phyloP scores from a whole-genome alignment of 1,139 yeast species.

The Candida mesenterica region DNA sequence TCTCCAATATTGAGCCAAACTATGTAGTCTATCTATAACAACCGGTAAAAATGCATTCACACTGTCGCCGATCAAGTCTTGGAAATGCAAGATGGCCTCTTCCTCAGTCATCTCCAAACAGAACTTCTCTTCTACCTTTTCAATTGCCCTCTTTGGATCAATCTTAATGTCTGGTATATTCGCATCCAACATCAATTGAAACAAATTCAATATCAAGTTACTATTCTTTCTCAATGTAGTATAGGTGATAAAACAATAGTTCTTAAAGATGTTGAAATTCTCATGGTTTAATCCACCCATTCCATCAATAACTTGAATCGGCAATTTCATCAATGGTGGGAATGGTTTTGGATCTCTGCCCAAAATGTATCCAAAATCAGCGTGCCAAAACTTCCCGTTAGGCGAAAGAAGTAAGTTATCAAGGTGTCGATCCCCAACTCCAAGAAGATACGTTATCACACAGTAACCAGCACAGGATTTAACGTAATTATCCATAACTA shows the following conservation, averaged over 20 bases:
- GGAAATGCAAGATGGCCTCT: slow-evolving; percentile 93
- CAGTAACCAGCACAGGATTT: slow-evolving; percentile 97
- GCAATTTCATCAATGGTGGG: slow-evolving; percentile 97
- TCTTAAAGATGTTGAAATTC: slow-evolving; percentile 81
- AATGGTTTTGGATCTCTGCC: slow-evolving; percentile 98
- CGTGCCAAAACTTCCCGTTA: slow-evolving; percentile 90
- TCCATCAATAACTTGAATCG: slow-evolving; percentile 95
- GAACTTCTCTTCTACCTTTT: slow-evolving; percentile 91
- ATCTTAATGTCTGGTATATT: slow-evolving; percentile 82
- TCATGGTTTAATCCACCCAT: slow-evolving; percentile 92
- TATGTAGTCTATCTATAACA: slow-evolving; percentile 91
- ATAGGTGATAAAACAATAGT: slow-evolving; percentile 92
- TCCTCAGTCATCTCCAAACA: slow-evolving; percentile 92
- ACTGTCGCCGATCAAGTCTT: slow-evolving; percentile 87
- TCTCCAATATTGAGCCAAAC: slow-evolving; percentile 96
- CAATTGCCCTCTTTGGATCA: slow-evolving; percentile 75
- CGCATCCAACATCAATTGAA: slow-evolving; percentile 92
- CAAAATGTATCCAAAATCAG: slow-evolving; percentile 93
- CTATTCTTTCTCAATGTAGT: slow-evolving; percentile 87
- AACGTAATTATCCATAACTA: slow-evolving; percentile 90
- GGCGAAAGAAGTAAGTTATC: slow-evolving; percentile 73
- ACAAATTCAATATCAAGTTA: slow-evolving; percentile 81
- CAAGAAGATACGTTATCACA: slow-evolving; percentile 89
- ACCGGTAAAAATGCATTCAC: slow-evolving; percentile 92
- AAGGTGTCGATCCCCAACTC: slow-evolving; percentile 96